A percentile compares a stretch with the other conserved stretches of the same genome.
phyloP scores from a whole-genome alignment of 2,329 filamentous ascomycete species.

The Triangularia verruculosa region DNA sequence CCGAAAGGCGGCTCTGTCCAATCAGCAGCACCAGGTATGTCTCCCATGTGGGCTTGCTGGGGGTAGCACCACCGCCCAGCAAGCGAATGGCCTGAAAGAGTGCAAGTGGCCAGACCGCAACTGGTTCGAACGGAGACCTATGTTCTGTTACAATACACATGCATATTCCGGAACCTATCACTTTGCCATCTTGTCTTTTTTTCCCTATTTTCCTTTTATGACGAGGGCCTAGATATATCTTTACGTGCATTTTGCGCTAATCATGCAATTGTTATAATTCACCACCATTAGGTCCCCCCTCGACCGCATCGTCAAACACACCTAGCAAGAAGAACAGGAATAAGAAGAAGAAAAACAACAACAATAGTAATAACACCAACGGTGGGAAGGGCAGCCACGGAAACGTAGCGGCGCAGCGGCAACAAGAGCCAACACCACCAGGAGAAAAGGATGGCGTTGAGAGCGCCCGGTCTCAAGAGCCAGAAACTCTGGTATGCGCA shows the following conservation, averaged over 20 bases:
- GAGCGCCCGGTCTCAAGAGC: conserved; percentile 41
- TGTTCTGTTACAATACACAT: neutral
- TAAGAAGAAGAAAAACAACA: conserved; percentile 55
- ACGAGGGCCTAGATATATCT: neutral
- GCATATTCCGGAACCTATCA: neutral
- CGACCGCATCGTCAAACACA: conserved; percentile 1
- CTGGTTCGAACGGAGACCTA: conserved; percentile 6
- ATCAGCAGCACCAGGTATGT: conserved; percentile 32
- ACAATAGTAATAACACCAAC: conserved; percentile 54
- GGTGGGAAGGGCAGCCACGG: neutral
- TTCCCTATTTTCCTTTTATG: conserved; percentile 19
- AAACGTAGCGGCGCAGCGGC: conserved; percentile 21
- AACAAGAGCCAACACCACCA: conserved; percentile 31
- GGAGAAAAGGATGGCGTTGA: conserved; percentile 26
- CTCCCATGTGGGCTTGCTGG: conserved; percentile 19
- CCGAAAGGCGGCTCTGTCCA: conserved; percentile 26
- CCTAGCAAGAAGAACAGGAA: conserved; percentile 57
- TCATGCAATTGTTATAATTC: conserved; percentile 19
- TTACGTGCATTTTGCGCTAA: conserved; percentile 23
- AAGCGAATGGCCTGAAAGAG: neutral
- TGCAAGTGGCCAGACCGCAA: conserved; percentile 12
- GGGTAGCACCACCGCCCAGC: conserved; percentile 8
- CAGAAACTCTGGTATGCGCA: conserved; percentile 38
- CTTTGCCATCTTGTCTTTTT: neutral
- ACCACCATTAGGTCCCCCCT: conserved; percentile 17